Percentiles rank a stretch among this genome's conserved stretches.
Conservation (phyloP, 345 rosid species). For the Eucalyptus regnans region DNA sequence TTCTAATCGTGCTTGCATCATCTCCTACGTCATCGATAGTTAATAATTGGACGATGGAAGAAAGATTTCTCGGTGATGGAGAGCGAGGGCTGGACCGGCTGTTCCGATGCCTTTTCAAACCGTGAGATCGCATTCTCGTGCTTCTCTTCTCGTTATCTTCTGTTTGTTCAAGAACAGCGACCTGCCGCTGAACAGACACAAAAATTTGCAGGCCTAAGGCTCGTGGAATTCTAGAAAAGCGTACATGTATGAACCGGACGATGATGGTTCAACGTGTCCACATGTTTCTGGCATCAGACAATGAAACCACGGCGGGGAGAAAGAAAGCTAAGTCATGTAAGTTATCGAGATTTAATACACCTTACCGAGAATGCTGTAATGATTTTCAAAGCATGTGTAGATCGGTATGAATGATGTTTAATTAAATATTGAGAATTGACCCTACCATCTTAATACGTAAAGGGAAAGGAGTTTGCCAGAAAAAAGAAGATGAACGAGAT, state of each 20-base stretch:
- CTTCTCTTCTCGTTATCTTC: neutral
- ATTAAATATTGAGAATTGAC: neutral
- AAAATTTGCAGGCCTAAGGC: neutral
- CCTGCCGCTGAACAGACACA: neutral
- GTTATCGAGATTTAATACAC: neutral
- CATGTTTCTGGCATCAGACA: neutral
- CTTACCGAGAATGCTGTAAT: neutral
- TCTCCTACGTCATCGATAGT: neutral
- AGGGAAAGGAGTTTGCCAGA: neutral
- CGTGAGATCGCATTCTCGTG: neutral
- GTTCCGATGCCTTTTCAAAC: neutral
- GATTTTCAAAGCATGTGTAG: neutral
- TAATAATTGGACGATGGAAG: neutral
- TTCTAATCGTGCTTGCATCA: neutral
- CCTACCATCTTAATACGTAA: neutral
- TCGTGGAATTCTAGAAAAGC: neutral
- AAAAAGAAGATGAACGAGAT: neutral
- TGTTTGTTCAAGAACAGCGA: neutral
- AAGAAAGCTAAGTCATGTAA: neutral
- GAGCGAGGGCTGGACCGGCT: neutral
- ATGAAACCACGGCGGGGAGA: neutral
- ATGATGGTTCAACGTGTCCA: neutral
- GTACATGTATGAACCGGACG: neutral
- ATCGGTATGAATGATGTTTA: neutral
- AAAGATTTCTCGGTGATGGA: neutral